Conservation (phyloP, 805 yeast genomes). For the Saturnispora zaruensis region DNA sequence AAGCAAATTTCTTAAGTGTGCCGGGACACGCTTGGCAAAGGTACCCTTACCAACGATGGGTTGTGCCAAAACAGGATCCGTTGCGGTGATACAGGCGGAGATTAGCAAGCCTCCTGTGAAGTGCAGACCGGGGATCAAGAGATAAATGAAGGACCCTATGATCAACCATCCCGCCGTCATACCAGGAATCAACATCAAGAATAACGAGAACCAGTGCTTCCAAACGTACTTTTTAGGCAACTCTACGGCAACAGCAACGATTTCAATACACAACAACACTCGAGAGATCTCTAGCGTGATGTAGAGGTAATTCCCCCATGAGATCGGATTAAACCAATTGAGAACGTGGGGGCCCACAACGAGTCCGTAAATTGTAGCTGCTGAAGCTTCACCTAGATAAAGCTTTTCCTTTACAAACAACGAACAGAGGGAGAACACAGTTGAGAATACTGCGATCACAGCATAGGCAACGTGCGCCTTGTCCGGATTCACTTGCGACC, state of each 20-base stretch:
- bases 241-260: slow-evolving; percentile 66
- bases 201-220: slow-evolving; percentile 49
- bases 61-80: slow-evolving; percentile 69
- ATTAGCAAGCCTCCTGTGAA: slow-evolving; percentile 52
- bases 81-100: slow-evolving; percentile 66
- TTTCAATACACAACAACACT: slow-evolving; percentile 60
- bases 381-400: slow-evolving; percentile 60
- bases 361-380: slow-evolving; percentile 54
- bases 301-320: slow-evolving; percentile 48
- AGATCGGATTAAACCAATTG: slow-evolving; percentile 46
- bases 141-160: slow-evolving; percentile 55
- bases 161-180: slow-evolving; percentile 67
- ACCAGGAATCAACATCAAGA: slow-evolving; percentile 53
- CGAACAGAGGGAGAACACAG: slow-evolving; percentile 50
- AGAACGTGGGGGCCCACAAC: slow-evolving; percentile 53
- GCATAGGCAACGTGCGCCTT: slow-evolving; percentile 40
- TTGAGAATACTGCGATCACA: slow-evolving; percentile 51
- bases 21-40: slow-evolving; percentile 59
- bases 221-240: slow-evolving; percentile 59
- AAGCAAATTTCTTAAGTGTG: slow-evolving; percentile 50
- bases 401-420: slow-evolving; percentile 49
- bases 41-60: slow-evolving; percentile 69
- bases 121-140: slow-evolving; percentile 46
- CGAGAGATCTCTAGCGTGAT: slow-evolving; percentile 53
- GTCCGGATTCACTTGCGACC: slow-evolving; percentile 27